phyloP scores from a whole-genome alignment of 305 asterid genomes.

The Fraxinus sp. region DNA sequence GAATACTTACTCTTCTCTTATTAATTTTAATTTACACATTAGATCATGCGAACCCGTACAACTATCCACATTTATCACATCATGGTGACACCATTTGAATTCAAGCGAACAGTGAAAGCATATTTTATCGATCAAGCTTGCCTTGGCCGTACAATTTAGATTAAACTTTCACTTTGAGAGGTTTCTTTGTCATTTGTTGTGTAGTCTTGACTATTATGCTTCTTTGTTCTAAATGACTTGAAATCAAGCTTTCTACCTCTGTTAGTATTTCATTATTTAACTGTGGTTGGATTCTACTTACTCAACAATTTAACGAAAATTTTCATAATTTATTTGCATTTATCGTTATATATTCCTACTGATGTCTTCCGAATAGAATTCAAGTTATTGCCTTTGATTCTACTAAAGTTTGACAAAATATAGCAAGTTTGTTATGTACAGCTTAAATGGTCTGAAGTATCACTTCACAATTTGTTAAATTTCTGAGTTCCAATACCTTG shows the following conservation, averaged over 20 bases:
- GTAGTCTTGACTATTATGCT: background rate
- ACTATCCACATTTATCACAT: background rate
- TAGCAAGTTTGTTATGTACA: background rate
- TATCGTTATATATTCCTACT: background rate
- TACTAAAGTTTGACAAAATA: background rate
- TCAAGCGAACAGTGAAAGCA: background rate
- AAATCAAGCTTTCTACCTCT: background rate
- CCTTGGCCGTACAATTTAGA: conserved; percentile 22
- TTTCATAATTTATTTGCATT: background rate
- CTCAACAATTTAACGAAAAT: background rate
- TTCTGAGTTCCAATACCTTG: background rate
- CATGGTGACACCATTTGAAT: background rate
- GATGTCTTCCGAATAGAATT: background rate
- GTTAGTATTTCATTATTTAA: background rate
- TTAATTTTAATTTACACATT: too few species aligned
- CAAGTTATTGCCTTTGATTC: background rate
- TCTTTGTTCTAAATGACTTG: background rate
- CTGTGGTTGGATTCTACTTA: background rate
- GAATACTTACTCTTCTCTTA: background rate
- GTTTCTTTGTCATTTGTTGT: background rate
- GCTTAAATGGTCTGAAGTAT: background rate
- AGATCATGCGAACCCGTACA: background rate
- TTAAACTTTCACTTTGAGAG: background rate
- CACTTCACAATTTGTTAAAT: background rate
- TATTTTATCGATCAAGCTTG: background rate